phyloP scores from a whole-genome alignment of 2,329 filamentous ascomycete genomes.

The Colletotrichum truncatum region DNA sequence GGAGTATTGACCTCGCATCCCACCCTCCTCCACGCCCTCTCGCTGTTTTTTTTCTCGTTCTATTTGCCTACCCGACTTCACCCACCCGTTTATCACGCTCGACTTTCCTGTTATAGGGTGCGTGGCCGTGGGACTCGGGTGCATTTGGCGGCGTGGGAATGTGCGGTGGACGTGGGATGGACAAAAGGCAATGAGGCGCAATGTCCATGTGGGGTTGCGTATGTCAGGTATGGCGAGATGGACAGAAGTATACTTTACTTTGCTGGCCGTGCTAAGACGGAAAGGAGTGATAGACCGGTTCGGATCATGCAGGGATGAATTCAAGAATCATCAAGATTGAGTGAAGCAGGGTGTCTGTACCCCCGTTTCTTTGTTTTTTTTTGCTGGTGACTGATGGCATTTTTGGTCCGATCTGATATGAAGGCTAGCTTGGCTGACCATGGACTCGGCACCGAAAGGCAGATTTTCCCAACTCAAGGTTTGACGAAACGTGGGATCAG shows the following conservation, averaged over 20 bases:
- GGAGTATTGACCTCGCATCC: slow-evolving; percentile 22
- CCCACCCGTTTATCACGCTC: background rate
- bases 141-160: background rate
- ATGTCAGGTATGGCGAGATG: no score
- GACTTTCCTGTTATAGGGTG: slow-evolving; percentile 13
- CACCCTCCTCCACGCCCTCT: slow-evolving; percentile 24
- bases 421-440: background rate
- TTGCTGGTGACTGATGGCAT: background rate
- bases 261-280: background rate
- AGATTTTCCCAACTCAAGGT: background rate
- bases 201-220: slow-evolving; percentile 6
- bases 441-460: background rate
- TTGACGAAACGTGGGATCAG: background rate
- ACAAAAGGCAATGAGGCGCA: background rate
- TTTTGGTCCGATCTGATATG: background rate
- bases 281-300: slow-evolving; percentile 1
- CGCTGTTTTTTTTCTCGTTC: background rate
- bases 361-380: background rate
- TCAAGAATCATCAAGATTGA: background rate
- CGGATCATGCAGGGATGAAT: background rate
- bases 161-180: background rate
- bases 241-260: no score
- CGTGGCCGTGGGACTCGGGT: background rate
- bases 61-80: background rate
- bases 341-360: no score